Conservation (phyloP, 371 early-diverging fungal species). For the Syncephalastrum sp. region DNA sequence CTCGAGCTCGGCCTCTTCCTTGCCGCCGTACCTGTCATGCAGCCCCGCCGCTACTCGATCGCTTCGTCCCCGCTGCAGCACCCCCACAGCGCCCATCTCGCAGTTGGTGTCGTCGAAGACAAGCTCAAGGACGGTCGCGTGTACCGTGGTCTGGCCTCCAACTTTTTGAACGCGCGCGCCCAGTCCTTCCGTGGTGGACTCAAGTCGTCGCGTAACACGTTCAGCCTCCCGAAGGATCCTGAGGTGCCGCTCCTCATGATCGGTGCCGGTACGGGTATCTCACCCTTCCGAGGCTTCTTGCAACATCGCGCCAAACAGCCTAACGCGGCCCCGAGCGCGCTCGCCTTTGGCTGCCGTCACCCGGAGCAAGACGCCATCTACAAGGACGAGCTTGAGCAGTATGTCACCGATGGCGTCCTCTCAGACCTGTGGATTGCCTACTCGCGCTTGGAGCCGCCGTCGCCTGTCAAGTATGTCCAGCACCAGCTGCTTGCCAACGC, state of each 20-base stretch:
- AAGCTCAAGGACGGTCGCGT: slow-evolving; percentile 31
- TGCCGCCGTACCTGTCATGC: slow-evolving; percentile 43
- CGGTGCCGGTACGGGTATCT: slow-evolving; percentile 80
- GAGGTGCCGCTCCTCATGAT: slow-evolving; percentile 56
- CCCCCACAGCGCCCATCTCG: slow-evolving; percentile 29
- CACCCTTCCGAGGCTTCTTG: slow-evolving; percentile 87
- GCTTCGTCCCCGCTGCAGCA: slow-evolving; percentile 42
- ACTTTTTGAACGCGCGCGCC: slow-evolving; percentile 22
- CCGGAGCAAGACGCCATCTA: slow-evolving; percentile 73
- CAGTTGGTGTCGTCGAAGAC: slow-evolving; percentile 47
- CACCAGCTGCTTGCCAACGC: slow-evolving; percentile 43
- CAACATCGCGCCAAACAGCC: slow-evolving; percentile 36
- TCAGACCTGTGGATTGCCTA: slow-evolving; percentile 65
- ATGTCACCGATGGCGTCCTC: slow-evolving; percentile 51
- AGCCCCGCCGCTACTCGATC: slow-evolving; percentile 59
- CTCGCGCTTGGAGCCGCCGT: slow-evolving; percentile 47
- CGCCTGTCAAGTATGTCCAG: slow-evolving; percentile 42
- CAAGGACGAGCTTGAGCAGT: slow-evolving; percentile 58
- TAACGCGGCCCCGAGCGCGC: slow-evolving; percentile 26
- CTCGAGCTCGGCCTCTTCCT: slow-evolving; percentile 49
- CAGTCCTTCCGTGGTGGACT: slow-evolving; percentile 29
- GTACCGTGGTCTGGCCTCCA: slow-evolving; percentile 44
- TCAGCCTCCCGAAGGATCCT: slow-evolving; percentile 38
- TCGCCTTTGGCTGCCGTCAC: slow-evolving; percentile 87
- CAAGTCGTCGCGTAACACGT: slow-evolving; percentile 44